phyloP scores from a whole-genome alignment of 768 basidiomycete species.

The Fomitopsis pulvina region DNA sequence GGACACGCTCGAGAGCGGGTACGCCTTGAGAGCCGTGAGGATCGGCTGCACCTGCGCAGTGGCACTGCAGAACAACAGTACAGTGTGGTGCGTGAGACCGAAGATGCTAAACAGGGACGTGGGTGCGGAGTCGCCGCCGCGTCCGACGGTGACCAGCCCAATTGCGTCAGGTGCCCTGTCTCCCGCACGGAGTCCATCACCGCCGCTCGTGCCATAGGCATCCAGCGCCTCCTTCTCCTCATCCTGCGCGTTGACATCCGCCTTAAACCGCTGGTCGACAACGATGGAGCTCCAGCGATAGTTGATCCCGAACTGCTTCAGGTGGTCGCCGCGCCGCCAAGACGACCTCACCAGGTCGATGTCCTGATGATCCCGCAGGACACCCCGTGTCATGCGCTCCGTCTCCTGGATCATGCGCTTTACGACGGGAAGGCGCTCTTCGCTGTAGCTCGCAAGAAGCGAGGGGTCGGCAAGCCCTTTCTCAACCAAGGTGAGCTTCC shows the following conservation, averaged over 20 bases:
- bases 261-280: constrained; percentile 27
- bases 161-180: constrained; percentile 41
- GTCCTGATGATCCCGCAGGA: no score
- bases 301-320: constrained; percentile 39
- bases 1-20: neutral
- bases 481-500: constrained; percentile 25
- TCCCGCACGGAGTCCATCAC: constrained; percentile 26
- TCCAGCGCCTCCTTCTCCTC: neutral
- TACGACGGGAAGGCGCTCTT: constrained; percentile 26
- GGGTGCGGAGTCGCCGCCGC: neutral
- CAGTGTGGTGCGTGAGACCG: constrained; percentile 20
- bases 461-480: constrained; percentile 18
- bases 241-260: neutral
- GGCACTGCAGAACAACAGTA: constrained; percentile 23
- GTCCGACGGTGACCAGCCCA: constrained; percentile 10
- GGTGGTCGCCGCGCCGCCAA: neutral
- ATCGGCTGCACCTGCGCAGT: neutral
- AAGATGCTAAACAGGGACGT: constrained; percentile 23
- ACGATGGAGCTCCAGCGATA: constrained; percentile 43
- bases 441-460: constrained; percentile 22
- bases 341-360: no score
- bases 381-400: constrained; percentile 3
- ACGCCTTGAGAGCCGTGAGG: neutral
- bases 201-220: constrained; percentile 6
- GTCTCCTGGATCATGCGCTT: constrained; percentile 22